Base-by-base conservation (phyloP, 306 rosid genomes). In the Elaeagnus macrophylla region DNA sequence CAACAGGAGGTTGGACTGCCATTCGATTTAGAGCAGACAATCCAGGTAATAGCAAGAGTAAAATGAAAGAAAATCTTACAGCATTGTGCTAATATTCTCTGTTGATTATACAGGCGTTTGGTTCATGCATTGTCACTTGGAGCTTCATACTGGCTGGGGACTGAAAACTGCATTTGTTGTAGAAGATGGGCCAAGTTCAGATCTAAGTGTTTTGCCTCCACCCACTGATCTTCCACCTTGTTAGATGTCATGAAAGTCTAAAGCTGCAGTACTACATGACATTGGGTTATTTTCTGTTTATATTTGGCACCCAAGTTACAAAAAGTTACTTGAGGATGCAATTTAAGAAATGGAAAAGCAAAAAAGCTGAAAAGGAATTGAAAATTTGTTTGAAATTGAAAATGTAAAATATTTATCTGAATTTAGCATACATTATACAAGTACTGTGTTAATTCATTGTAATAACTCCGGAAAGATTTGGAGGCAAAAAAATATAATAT, bases 61-160 rank as follows among this genome's bases (percentile, higher is more conserved):
- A 1, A 25, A 25, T 25, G 32, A 25, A 25, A 25, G 32, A 25
- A 67, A 25, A 25, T 1, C 32, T 25, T 25, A 25, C 3, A 25
- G 32, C 32, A 25, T 44, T 13, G 61, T 13, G 25, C 56, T 59
- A 36, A 56, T 35, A 38, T 8, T 18, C 72, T 40, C 13, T 25
- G 15, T 53, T 60, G 69, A 37, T 49, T 40, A 39, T 56, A 8
- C 70, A 87, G 89, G 78, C 8, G 73, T 73, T 16, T 73, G 78
- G 78, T 73, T 73, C 61, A 32, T 73, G 69, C 73, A 72, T 53
- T 73, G 78, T 47, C 78, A 73, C 59, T 63, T 73, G 69, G 78
- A 73, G 73, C 62, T 73, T 16, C 78, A 72, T 51, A 73, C 70
- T 1, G 25, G 58, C 13, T 73, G 78, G 78, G 78, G 78, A 20